Base-by-base conservation (phyloP, 2,329 filamentous ascomycete genomes). In the Alternaria ventricosa region DNA sequence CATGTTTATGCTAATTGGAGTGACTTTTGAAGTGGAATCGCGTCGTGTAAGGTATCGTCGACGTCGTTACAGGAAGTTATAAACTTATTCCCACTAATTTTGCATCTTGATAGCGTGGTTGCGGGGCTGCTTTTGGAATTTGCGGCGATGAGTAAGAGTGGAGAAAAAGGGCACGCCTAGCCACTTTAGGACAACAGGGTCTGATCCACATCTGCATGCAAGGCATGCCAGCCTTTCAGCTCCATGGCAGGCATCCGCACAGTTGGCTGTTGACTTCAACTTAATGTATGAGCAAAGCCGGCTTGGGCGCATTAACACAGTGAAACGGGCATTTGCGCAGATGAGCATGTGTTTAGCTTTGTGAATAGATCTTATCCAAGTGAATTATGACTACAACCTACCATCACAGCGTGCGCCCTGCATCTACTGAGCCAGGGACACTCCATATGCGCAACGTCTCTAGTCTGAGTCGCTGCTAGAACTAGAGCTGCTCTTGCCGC, bases 381-480 rank as follows among this genome's bases (percentile, higher is more conserved):
- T 41, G 9, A 36, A 30, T 3, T 53, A 41, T 25, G 22, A 36
- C 49, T 53, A 53, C 8, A 4, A 13, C 30, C 49, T 41, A 8
- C 30, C 6, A 25, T 41, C 13, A 13, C 28, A n/a, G 28, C 2
- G 13, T 36, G 49, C 6, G 30, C 49, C 3, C 20, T 20, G 28
- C 49, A 12, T 41, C 20, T 7, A 41, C 13, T 2, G 12, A 6
- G 18, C 18, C 27, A 20, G 41, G 28, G 54, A 11, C 13, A 6
- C 36, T 4, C n/a, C 5, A 15, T 3, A 45, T 27, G 20, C 36
- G n/a, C 13, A 23, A 10, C 11, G 18, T 1, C 10, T 61, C 67
- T 72, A 80, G 61, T 81, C 78, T 8, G 78, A 80, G 59, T 79
- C 76, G 58, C 77, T 80, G 64, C 72, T 74, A 18, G 76, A 75